Base-by-base conservation (phyloP, 192 early-diverging fungal species). In the Geranomyces michiganensis region DNA sequence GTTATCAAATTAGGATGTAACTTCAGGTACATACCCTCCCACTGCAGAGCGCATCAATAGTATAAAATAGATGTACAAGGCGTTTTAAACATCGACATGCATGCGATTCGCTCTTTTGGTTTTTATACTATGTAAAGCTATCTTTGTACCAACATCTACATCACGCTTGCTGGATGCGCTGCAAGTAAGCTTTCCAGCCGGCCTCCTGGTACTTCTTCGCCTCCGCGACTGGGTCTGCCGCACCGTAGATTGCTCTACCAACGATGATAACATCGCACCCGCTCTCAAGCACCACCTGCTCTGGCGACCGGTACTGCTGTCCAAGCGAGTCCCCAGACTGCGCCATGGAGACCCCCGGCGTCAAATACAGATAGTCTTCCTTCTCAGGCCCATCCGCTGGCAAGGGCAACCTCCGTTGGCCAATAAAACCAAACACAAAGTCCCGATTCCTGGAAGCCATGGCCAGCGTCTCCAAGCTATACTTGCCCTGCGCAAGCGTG, bases 221-320 rank as follows among this genome's bases (percentile, higher is more conserved):
- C 41, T 72, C 72, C 41, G 66, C 67, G 1, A 74, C 74, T 2
- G 73, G 67, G 68, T 96, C 93, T n/a, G 88, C 91, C 8, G 88
- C 85, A 27, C 92, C 95, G 74, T 98, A 99, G 70, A 99, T 97
- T 24, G 94, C 97, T 53, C 97, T 84, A 36, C 97, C 97, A 14
- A 99, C 97, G 79, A 99, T 99, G 73, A 99, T 97, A 29, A 99
- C 87, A 82, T 99, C 97, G 63, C 94, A 92, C 27, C 89, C 90
- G 66, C 87, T 89, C 29, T 93, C 89, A 22, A 87, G 78, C 56
- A 99, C 83, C 19, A 97, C 97, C 48, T 93, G 82, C 44, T 88
- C 80, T 30, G 97, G 97, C 0, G 94, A 94, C 65, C 94, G 85
- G 80, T 97, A 99, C 83, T 94, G 94, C 80, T 99, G 97, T 47